A percentile compares a stretch with the other conserved stretches of the same genome.
Conservation (phyloP, 352 stramenopile genomes). For the Phytophthora tentaculata region DNA sequence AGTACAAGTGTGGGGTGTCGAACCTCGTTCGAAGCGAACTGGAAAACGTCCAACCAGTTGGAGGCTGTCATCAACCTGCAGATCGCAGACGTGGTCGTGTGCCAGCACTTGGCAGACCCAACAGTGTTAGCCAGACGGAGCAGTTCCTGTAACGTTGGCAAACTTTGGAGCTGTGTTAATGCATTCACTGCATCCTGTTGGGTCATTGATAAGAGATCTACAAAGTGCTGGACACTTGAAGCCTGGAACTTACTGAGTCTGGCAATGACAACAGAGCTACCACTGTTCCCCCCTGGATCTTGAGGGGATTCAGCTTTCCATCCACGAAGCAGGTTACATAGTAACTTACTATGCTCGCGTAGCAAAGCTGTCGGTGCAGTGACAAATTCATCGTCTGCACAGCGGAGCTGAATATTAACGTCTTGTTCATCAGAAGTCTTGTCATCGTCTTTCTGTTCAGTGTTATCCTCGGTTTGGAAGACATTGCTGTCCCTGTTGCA, state of each 20-base stretch:
- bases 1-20: constrained; percentile 47
- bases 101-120: constrained; percentile 43
- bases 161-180: constrained; percentile 15
- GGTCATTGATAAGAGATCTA: constrained; percentile 19
- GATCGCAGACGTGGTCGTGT: constrained; percentile 40
- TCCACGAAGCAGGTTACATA: constrained; percentile 26
- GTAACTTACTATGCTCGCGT: constrained; percentile 28
- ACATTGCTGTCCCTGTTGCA: constrained; percentile 1
- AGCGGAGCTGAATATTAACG: constrained; percentile 20
- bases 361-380: constrained; percentile 8
- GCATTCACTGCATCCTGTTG: constrained; percentile 22
- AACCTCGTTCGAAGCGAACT: constrained; percentile 29
- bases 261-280: background rate
- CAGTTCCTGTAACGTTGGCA: constrained; percentile 23
- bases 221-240: constrained; percentile 18
- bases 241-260: constrained; percentile 10
- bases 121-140: constrained; percentile 30
- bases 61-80: constrained; percentile 30
- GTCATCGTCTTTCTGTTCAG: constrained; percentile 15
- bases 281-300: constrained; percentile 1
- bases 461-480: constrained; percentile 6
- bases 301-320: constrained; percentile 1
- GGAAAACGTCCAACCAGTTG: constrained; percentile 41
- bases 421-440: constrained; percentile 9
- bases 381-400: constrained; percentile 23